Base-by-base conservation (phyloP, 768 basidiomycete genomes). In the Leccinum truebloodii region DNA sequence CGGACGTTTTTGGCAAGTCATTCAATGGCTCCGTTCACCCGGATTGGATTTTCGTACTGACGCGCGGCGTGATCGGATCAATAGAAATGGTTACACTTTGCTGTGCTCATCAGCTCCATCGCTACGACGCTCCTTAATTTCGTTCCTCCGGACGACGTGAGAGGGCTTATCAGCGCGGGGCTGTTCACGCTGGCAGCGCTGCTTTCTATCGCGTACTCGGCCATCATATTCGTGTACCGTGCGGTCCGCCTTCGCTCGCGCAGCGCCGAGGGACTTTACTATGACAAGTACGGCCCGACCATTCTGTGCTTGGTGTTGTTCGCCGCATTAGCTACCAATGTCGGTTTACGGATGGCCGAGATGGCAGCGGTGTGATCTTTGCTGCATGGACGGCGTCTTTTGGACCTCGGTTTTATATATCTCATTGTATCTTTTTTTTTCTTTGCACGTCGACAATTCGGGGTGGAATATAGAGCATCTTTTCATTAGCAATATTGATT, bases 121-220 rank as follows among this genome's bases (percentile, higher is more conserved):
- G 93, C 95, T 20, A 94, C 95, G 44, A 88, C 92, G 22, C 81
- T 96, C 53, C 82, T 95, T 51, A 95, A 96, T 76, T 98, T 98
- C 68, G 78, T 89, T 49, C 80, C 86, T 53, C 77, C 89, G 13
- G 78, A 88, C 41, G 88, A 94, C 75, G 78, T 83, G 52, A 79
- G 80, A 13, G 95, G 95, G 3, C 82, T 98, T 26, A 87, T 97
- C 65, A 90, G 90, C 66, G 94, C 96, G 6, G 85, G 84, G 7
- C 77, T 92, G 50, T 99, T 99, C 80, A 96, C 95, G 0, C 71
- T 94, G 57, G 86, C 89, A n/a, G 92, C 97, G 12, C 82, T 99
- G 18, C 74, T 93, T 51, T 85, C 95, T 7, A 93, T 98, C 65
- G 85, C 88, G 24, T 99, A 98, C 76, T 84, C 92, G 4, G 90